phyloP scores from a whole-genome alignment of 306 rosid genomes.

The Trichosanthes cucumerina region DNA sequence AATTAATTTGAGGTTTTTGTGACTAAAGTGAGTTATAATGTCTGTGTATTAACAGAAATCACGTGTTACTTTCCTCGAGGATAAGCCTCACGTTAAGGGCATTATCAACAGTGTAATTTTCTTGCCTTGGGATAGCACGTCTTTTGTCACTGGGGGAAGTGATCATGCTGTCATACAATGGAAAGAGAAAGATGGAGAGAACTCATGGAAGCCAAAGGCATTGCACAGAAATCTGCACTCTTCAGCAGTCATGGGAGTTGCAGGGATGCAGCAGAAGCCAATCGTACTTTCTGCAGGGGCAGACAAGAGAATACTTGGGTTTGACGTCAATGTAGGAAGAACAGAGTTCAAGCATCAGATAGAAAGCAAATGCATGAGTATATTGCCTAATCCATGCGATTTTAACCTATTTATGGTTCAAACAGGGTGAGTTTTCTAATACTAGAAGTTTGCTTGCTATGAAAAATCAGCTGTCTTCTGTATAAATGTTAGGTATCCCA shows the following conservation, averaged over 20 bases:
- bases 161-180: slow-evolving; percentile 89
- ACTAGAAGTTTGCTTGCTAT: not conserved
- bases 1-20: not conserved
- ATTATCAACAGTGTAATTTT: slow-evolving; percentile 68
- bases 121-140: slow-evolving; percentile 70
- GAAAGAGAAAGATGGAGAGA: slow-evolving; percentile 54
- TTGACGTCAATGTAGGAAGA: slow-evolving; percentile 49
- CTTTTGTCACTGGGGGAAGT: slow-evolving; percentile 84
- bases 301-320: slow-evolving; percentile 77
- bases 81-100: slow-evolving; percentile 88
- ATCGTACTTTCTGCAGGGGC: slow-evolving; percentile 85
- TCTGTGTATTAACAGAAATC: slow-evolving; percentile 45
- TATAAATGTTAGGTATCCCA: not conserved
- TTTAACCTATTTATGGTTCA: slow-evolving; percentile 87
- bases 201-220: slow-evolving; percentile 72
- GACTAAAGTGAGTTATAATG: not conserved
- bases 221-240: slow-evolving; percentile 75
- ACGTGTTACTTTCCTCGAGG: slow-evolving; percentile 62
- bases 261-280: slow-evolving; percentile 81
- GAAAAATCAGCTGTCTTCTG: not conserved
- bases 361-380: slow-evolving; percentile 89
- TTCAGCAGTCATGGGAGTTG: slow-evolving; percentile 98
- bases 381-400: slow-evolving; percentile 69
- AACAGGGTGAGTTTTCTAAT: slow-evolving; percentile 43
- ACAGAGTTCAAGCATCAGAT: slow-evolving; percentile 76